These are phyloP conservation scores for Fremontodendron californicum DNA, from an alignment of 345 rosid species.

Conservation along the genomic window DNA sequence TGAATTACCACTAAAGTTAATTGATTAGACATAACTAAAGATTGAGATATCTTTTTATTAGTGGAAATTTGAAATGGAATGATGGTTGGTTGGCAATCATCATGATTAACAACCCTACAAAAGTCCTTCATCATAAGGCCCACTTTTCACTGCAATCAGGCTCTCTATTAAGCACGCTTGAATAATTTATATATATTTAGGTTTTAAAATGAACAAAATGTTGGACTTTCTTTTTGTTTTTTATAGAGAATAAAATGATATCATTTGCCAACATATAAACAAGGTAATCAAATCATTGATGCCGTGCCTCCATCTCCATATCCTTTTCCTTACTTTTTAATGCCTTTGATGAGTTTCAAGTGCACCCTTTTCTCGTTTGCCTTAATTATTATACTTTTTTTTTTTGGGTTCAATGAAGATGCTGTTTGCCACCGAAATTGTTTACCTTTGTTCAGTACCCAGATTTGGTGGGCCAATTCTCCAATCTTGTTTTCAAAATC, in stretches of 20 bases:
- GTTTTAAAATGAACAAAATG: background rate
- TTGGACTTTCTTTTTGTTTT: no score
- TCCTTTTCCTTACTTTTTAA: background rate
- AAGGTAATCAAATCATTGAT: no score
- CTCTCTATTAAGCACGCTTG: no score
- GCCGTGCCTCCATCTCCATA: no score
- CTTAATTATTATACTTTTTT: background rate
- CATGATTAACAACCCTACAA: background rate
- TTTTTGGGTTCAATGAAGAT: background rate
- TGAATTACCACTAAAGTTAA: background rate
- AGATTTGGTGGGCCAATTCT: slow-evolving; percentile 10
- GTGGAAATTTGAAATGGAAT: background rate
- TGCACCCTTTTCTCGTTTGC: background rate
- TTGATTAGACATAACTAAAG: no score
- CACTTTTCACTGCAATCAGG: background rate
- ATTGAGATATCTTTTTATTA: background rate
- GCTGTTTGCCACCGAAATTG: background rate
- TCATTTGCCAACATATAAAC: no score
- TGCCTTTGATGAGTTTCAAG: background rate
- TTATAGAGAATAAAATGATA: no score
- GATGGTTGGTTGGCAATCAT: background rate
- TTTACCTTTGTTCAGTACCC: background rate
- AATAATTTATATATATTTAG: no score
- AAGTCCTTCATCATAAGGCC: background rate
- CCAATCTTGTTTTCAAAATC: background rate